Percentiles rank a stretch among this genome's conserved stretches.
Conservation (phyloP, 352 stramenopile genomes). For the Phytophthora colocasiae region DNA sequence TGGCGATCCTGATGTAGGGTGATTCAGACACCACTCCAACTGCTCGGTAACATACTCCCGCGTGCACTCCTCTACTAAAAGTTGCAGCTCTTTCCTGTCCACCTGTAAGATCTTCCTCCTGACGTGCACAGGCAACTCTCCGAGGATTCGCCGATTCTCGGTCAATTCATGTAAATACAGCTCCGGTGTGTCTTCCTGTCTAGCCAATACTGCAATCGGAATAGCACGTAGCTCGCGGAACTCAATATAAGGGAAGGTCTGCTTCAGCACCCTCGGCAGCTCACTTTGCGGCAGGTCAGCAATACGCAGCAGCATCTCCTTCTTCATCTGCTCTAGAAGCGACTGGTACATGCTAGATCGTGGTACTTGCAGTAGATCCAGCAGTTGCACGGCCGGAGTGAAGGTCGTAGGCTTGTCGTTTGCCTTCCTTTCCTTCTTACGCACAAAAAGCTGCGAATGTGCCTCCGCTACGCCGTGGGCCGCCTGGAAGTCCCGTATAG, state of each 20-base stretch:
- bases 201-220: constrained; percentile 82
- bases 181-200: constrained; percentile 82
- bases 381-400: constrained; percentile 68
- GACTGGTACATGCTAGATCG: constrained; percentile 74
- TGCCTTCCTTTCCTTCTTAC: constrained; percentile 30
- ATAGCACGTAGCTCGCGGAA: constrained; percentile 87
- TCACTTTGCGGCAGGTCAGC: constrained; percentile 73
- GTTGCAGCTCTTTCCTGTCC: constrained; percentile 68
- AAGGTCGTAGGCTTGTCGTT: constrained; percentile 46
- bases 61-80: constrained; percentile 80
- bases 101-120: constrained; percentile 85
- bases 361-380: constrained; percentile 76
- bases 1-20: constrained; percentile 33
- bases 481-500: constrained; percentile 82
- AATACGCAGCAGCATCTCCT: constrained; percentile 81
- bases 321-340: constrained; percentile 68
- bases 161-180: constrained; percentile 82
- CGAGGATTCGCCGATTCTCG: constrained; percentile 81
- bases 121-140: constrained; percentile 83
- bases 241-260: constrained; percentile 90
- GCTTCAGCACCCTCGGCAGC: constrained; percentile 73
- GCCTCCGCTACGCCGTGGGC: constrained; percentile 63
- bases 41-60: constrained; percentile 76
- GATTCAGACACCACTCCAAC: constrained; percentile 72
- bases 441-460: constrained; percentile 48